A percentile compares a stretch with the other conserved stretches of the same genome.
Evolutionary conservation across 176 grass and related monocot species (phyloP).

Genomic region (Eragrostis nindensis): DNA sequence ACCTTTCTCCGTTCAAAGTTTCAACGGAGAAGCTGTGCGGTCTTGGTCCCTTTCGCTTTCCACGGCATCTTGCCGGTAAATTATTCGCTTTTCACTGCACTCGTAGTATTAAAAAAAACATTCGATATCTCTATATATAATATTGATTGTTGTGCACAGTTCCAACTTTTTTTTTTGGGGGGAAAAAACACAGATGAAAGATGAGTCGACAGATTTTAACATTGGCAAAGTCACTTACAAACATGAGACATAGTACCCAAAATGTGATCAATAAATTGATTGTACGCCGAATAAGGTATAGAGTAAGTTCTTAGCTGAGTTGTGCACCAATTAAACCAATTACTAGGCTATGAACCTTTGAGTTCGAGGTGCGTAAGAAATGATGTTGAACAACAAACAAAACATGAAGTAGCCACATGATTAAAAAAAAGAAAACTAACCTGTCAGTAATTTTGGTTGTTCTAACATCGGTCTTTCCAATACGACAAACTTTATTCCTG

Average conservation of each 20-base stretch:
- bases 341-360: not conserved
- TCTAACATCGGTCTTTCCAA: not conserved
- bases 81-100: not conserved
- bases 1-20: not conserved
- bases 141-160: not conserved
- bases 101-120: not conserved
- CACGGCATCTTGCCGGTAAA: constrained; percentile 13
- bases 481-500: not conserved
- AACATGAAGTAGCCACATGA: not conserved
- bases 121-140: not conserved
- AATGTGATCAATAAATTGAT: too few species aligned
- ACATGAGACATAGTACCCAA: too few species aligned
- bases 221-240: too few species aligned
- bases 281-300: too few species aligned
- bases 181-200: too few species aligned
- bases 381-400: not conserved
- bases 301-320: too few species aligned
- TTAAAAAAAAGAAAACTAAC: not conserved
- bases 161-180: too few species aligned
- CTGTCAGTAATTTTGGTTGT: not conserved
- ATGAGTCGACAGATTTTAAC: too few species aligned
- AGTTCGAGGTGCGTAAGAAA: not conserved
- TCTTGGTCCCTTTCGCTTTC: constrained; percentile 5
- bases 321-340: too few species aligned
- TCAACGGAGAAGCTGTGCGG: not conserved